Evolutionary conservation across 768 basidiomycete species (phyloP).

Genomic region (Boletus rufocinnamomeus): DNA sequence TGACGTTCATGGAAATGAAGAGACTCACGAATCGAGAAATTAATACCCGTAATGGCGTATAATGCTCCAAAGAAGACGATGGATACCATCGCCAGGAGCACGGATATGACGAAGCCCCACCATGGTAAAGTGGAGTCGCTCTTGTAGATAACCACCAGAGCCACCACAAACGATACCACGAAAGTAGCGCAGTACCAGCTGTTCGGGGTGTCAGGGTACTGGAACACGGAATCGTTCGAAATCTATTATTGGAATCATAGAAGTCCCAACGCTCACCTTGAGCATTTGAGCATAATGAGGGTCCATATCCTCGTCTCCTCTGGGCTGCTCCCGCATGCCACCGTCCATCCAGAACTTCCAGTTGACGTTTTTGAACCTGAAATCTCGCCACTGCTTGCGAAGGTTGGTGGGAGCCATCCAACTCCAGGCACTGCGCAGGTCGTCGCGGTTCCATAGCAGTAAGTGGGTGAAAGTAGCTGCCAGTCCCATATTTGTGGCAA

Average conservation of each 20-base stretch:
- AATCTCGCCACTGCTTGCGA: constrained; percentile 25
- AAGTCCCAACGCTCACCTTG: constrained; percentile 24
- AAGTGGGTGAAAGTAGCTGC: constrained; percentile 55
- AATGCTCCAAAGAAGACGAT: constrained; percentile 56
- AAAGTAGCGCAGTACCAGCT: constrained; percentile 37
- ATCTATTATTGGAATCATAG: constrained; percentile 19
- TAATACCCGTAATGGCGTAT: constrained; percentile 47
- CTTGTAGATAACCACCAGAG: constrained; percentile 55
- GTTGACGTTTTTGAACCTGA: constrained; percentile 37
- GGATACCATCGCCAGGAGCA: constrained; percentile 51
- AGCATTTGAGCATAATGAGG: constrained; percentile 59
- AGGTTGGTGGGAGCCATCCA: constrained; percentile 44
- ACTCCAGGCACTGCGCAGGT: constrained; percentile 47
- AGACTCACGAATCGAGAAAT: constrained; percentile 23
- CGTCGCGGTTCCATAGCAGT: constrained; percentile 53
- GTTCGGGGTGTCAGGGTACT: constrained; percentile 39
- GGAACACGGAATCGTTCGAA: not conserved
- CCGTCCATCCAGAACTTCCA: constrained; percentile 38
- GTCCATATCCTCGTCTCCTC: constrained; percentile 46
- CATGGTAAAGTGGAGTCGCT: constrained; percentile 57
- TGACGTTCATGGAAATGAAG: not conserved
- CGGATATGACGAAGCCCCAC: constrained; percentile 57
- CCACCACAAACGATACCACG: constrained; percentile 44
- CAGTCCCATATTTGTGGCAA: constrained; percentile 30
- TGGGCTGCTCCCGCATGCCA: constrained; percentile 27